Conservation (phyloP, 1,284 basidiomycete species). For the Amylostereum areolatum region DNA sequence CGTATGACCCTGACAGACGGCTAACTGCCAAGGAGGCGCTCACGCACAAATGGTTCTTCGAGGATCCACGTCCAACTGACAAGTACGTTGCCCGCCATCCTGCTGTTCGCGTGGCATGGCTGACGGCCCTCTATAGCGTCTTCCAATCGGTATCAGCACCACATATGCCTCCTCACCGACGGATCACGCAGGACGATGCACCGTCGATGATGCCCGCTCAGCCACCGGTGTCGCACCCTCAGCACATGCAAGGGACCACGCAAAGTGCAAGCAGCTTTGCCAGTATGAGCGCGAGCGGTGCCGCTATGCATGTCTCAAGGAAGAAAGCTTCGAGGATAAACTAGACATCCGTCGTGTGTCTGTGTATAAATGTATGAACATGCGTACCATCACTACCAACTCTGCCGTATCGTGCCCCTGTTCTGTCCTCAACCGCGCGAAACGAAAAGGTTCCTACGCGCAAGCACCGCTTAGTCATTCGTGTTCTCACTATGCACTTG, state of each 20-base stretch:
- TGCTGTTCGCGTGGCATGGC: conserved; percentile 1
- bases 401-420: too few species aligned
- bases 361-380: too few species aligned
- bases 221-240: conserved; percentile 26
- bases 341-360: too few species aligned
- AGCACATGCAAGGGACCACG: conserved; percentile 30
- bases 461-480: too few species aligned
- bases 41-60: conserved; percentile 76
- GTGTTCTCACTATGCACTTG: too few species aligned
- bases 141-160: conserved; percentile 48
- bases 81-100: conserved; percentile 44
- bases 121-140: conserved; percentile 35
- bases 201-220: conserved; percentile 69
- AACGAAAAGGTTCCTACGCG: too few species aligned
- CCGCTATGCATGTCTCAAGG: too few species aligned
- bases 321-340: too few species aligned
- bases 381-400: too few species aligned
- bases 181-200: conserved; percentile 74
- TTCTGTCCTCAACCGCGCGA: too few species aligned
- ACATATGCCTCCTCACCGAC: conserved; percentile 66
- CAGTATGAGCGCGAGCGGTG: too few species aligned
- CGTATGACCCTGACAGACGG: conserved; percentile 86
- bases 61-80: conserved; percentile 67
- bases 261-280: conserved; percentile 34
- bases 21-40: conserved; percentile 82